phyloP scores from a whole-genome alignment of 495 filamentous ascomycete species.

The Trichoderma gamsii region DNA sequence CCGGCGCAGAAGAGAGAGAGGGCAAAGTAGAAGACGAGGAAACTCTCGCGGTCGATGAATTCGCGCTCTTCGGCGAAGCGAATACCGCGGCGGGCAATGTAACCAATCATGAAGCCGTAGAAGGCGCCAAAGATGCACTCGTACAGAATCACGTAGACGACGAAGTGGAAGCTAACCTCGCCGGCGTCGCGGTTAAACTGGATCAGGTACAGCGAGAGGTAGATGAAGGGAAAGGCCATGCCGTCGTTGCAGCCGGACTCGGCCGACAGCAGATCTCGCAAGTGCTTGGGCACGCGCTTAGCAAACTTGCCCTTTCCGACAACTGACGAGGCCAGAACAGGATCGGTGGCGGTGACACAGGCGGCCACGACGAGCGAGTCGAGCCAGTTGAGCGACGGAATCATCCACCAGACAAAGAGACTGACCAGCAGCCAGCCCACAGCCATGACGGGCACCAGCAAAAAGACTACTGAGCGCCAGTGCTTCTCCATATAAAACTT shows the following conservation, averaged over 20 bases:
- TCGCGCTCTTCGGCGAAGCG: conserved; percentile 79
- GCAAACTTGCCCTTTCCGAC: conserved; percentile 99
- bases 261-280: conserved; percentile 89
- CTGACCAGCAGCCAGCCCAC: conserved; percentile 94
- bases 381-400: conserved; percentile 74
- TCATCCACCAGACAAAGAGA: conserved; percentile 96
- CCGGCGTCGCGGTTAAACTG: conserved; percentile 62
- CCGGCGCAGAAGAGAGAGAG: conserved; percentile 95
- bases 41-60: conserved; percentile 91
- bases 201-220: conserved; percentile 83
- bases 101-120: conserved; percentile 84
- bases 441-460: conserved; percentile 94
- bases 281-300: conserved; percentile 92
- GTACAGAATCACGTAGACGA: conserved; percentile 86
- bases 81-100: conserved; percentile 83
- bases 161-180: conserved; percentile 77
- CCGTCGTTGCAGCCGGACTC: conserved; percentile 99
- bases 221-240: conserved; percentile 99
- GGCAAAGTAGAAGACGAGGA: conserved; percentile 97
- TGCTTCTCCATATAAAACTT: conserved; percentile 97
- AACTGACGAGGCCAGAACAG: conserved; percentile 93
- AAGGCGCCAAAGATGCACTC: conserved; percentile 92
- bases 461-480: conserved; percentile 85
- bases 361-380: conserved; percentile 81
- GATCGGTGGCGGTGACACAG: conserved; percentile 96